phyloP scores from a whole-genome alignment of 1,139 yeast species.

The Geotrichum citri-aurantii region DNA sequence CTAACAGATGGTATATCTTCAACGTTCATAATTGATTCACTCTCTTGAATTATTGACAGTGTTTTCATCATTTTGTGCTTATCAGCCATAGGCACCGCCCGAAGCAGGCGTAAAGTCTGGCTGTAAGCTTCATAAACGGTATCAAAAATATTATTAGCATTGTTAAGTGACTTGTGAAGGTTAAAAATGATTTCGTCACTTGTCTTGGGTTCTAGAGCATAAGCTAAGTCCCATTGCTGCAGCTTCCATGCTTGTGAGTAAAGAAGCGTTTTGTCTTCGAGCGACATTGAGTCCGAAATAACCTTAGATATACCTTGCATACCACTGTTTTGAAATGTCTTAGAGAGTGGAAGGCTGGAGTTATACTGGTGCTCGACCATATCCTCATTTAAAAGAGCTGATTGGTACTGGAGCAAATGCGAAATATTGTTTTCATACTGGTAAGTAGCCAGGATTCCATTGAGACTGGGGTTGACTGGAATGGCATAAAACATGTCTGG shows the following conservation, averaged over 20 bases:
- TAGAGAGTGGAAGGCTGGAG: not conserved
- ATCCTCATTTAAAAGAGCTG: conserved; percentile 12
- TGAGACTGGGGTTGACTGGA: conserved; percentile 8
- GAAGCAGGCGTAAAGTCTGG: conserved; percentile 2
- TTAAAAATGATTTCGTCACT: conserved; percentile 46
- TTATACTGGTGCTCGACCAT: not conserved
- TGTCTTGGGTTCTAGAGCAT: conserved; percentile 32
- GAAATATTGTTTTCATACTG: conserved; percentile 11
- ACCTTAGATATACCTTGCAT: conserved; percentile 15
- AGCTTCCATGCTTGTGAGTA: conserved; percentile 52
- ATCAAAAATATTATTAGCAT: not conserved
- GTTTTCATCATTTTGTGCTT: conserved; percentile 2
- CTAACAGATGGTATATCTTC: not conserved
- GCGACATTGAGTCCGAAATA: conserved; percentile 10
- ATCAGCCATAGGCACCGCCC: not conserved
- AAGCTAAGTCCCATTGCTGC: conserved; percentile 58
- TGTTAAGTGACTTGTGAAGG: conserved; percentile 9
- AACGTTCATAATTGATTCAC: conserved; percentile 11
- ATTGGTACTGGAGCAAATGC: conserved; percentile 15
- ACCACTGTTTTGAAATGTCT: conserved; percentile 14
- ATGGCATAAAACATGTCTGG: conserved; percentile 20
- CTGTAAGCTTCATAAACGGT: conserved; percentile 8
- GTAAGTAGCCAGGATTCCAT: conserved; percentile 12
- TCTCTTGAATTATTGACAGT: conserved; percentile 14
- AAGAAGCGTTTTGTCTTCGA: conserved; percentile 4